These are phyloP conservation scores for Mitragyna speciosa DNA, from an alignment of 257 asterid species.

Conservation along the genomic window DNA sequence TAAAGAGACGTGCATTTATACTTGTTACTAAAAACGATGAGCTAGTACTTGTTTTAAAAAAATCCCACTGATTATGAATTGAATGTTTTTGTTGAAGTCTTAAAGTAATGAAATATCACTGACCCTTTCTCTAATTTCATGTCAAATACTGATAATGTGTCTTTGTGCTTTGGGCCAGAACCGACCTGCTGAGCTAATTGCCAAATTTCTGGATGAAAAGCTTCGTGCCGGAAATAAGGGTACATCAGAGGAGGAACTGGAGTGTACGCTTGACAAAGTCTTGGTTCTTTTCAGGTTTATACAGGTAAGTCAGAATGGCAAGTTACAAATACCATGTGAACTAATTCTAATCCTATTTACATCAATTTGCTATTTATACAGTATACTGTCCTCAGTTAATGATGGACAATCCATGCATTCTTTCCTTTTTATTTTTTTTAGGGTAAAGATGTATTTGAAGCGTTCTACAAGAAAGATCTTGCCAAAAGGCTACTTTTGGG, in stretches of 20 bases:
- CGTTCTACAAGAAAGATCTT: constrained; percentile 56
- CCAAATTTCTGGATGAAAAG: constrained; percentile 94
- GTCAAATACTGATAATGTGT: neutral
- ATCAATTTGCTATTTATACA: neutral
- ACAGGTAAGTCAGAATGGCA: constrained; percentile 53
- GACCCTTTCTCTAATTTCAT: neutral
- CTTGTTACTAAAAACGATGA: neutral
- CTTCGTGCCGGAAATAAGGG: constrained; percentile 99
- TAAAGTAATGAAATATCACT: neutral
- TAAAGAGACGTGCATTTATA: neutral
- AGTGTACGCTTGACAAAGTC: constrained; percentile 95
- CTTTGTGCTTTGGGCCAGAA: constrained; percentile 45
- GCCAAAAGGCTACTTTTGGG: constrained; percentile 93
- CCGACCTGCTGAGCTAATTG: constrained; percentile 97
- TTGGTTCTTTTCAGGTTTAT: constrained; percentile 92
- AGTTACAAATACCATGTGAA: neutral
- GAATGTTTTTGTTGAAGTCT: neutral
- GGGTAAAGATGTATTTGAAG: constrained; percentile 59
- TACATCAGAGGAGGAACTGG: constrained; percentile 98
- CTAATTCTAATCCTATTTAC: neutral
- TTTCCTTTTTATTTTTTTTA: constrained; percentile 11
- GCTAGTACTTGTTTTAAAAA: neutral
- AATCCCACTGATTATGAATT: neutral
- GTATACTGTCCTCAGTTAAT: neutral
- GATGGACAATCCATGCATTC: neutral